phyloP scores from a whole-genome alignment of 768 basidiomycete genomes.

The Tremella yokohamensis region DNA sequence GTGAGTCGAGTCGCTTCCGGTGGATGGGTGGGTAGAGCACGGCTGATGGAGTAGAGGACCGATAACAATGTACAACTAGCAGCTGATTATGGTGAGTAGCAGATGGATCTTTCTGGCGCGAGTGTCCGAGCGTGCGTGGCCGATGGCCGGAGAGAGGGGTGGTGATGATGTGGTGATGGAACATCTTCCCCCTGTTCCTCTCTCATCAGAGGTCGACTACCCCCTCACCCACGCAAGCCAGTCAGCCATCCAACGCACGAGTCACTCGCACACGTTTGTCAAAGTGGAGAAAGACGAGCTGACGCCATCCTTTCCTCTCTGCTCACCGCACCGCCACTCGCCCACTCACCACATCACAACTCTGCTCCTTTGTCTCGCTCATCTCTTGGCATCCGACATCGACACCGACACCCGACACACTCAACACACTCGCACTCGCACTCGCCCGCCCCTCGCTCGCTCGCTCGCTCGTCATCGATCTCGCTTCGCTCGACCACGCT shows the following conservation, averaged over 20 bases:
- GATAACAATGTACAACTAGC: slow-evolving; percentile 43
- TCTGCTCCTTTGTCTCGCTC: not conserved
- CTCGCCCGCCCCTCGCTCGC: not conserved
- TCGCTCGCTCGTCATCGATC: slow-evolving; percentile 6
- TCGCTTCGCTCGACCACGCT: not conserved
- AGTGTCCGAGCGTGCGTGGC: not conserved
- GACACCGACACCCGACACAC: not conserved
- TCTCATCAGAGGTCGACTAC: not conserved
- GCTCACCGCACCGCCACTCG: slow-evolving; percentile 7
- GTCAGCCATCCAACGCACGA: not conserved
- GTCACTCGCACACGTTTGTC: not conserved
- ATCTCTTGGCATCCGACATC: not conserved
- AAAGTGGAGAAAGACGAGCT: not conserved
- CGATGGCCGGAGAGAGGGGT: not conserved
- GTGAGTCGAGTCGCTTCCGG: slow-evolving; percentile 22
- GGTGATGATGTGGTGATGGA: not conserved
- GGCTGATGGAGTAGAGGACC: slow-evolving; percentile 25
- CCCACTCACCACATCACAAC: slow-evolving; percentile 3
- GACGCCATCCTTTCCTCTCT: slow-evolving; percentile 4
- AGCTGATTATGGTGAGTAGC: slow-evolving; percentile 48
- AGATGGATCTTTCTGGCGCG: not conserved
- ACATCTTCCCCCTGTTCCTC: slow-evolving; percentile 7
- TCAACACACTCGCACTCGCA: slow-evolving; percentile 3
- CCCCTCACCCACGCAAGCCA: not conserved
- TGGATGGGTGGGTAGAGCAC: not conserved